Percentiles rank a stretch among this genome's conserved stretches.
These are phyloP conservation scores for Escallonia herrerae DNA, from an alignment of 129 eudicot species.

Conservation along the genomic window DNA sequence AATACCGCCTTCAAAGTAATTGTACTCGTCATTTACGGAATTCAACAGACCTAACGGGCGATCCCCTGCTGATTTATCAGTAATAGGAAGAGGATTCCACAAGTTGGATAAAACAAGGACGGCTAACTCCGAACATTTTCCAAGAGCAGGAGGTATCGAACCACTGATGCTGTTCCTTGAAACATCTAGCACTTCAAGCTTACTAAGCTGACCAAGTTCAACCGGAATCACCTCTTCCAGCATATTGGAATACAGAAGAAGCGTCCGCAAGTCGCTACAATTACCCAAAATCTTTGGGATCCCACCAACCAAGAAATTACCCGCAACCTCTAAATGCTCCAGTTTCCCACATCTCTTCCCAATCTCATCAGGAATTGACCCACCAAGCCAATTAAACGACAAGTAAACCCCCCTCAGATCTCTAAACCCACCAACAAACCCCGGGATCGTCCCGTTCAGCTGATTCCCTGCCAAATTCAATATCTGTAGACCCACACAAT, in stretches of 20 bases:
- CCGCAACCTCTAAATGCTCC: constrained; percentile 69
- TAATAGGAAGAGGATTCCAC: constrained; percentile 51
- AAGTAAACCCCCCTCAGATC: constrained; percentile 76
- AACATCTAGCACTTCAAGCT: constrained; percentile 60
- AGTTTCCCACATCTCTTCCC: constrained; percentile 70
- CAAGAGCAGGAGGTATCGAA: constrained; percentile 55
- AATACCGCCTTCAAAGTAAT: constrained; percentile 55
- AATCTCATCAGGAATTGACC: constrained; percentile 50
- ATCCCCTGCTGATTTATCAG: constrained; percentile 20
- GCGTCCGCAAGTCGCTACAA: constrained; percentile 50
- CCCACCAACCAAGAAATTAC: constrained; percentile 52
- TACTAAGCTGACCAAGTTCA: constrained; percentile 51
- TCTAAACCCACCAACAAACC: constrained; percentile 39
- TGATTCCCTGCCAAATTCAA: constrained; percentile 76
- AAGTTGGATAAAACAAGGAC: constrained; percentile 66
- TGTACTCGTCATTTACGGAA: constrained; percentile 43
- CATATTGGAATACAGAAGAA: constrained; percentile 59
- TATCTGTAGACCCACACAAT: constrained; percentile 42
- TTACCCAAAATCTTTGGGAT: constrained; percentile 68
- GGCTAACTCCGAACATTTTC: constrained; percentile 57
- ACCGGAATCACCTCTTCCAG: constrained; percentile 70
- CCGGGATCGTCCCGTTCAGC: constrained; percentile 63
- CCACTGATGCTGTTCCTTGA: constrained; percentile 85
- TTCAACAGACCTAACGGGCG: constrained; percentile 10
- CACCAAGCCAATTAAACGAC: constrained; percentile 63